A percentile compares a stretch with the other conserved stretches of the same genome.
These are phyloP conservation scores for Hirschioporus abietinus DNA, from an alignment of 768 basidiomycete species.

Conservation along the genomic window DNA sequence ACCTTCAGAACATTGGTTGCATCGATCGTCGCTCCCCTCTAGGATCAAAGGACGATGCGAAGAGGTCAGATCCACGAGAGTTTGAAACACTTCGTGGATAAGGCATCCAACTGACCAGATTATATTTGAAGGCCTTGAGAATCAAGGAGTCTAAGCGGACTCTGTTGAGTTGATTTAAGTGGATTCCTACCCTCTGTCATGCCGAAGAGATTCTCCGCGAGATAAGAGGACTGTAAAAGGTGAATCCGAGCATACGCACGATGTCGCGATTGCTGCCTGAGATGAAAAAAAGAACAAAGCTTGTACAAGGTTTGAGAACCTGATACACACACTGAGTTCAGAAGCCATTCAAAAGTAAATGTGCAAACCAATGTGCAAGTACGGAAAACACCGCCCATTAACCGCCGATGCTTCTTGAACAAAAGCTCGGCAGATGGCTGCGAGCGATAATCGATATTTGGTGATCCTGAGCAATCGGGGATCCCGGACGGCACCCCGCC, in stretches of 20 bases:
- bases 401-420: background rate
- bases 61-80: background rate
- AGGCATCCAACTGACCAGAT: background rate
- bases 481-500: background rate
- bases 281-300: slow-evolving; percentile 1
- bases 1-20: background rate
- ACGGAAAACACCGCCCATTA: background rate
- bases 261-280: background rate
- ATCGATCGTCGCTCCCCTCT: background rate
- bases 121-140: background rate
- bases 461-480: background rate
- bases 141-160: background rate
- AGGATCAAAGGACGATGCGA: background rate
- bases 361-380: background rate
- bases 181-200: background rate
- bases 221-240: background rate
- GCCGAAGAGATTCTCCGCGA: background rate
- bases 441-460: background rate
- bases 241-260: background rate
- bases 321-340: background rate
- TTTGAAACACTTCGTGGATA: background rate
- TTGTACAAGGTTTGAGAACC: slow-evolving; percentile 1
- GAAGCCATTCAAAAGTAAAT: background rate
- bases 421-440: background rate
- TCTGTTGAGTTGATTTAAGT: background rate